phyloP scores from a whole-genome alignment of 257 asterid genomes.

The Forsythia viridissima region DNA sequence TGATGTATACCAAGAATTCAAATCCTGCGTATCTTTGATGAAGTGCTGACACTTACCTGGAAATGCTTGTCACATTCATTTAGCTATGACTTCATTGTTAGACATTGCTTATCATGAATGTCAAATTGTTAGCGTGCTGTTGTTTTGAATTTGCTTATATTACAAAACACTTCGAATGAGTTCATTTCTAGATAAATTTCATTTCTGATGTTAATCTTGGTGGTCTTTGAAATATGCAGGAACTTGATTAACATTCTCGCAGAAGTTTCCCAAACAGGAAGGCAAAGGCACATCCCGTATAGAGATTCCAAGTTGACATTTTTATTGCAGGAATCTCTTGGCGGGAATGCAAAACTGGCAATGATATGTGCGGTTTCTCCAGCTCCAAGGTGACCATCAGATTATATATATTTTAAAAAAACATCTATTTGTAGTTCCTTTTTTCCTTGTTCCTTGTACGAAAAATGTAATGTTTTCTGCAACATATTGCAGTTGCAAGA shows the following conservation, averaged over 20 bases:
- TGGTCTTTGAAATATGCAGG: constrained; percentile 48
- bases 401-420: no score
- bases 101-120: constrained; percentile 1
- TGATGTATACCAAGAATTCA: background rate
- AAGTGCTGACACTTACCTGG: background rate
- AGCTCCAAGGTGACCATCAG: constrained; percentile 59
- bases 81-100: background rate
- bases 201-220: constrained; percentile 24
- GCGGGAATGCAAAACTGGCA: constrained; percentile 96
- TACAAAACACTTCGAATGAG: background rate
- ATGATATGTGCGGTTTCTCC: constrained; percentile 99
- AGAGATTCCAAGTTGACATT: constrained; percentile 98
- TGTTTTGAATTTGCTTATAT: constrained; percentile 12
- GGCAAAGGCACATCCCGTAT: constrained; percentile 93
- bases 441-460: constrained; percentile 1
- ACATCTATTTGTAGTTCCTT: background rate
- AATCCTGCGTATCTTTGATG: background rate
- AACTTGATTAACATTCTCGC: constrained; percentile 94
- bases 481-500: constrained; percentile 72
- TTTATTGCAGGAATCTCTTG: constrained; percentile 94
- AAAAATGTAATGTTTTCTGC: background rate
- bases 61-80: background rate
- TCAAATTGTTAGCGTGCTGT: constrained; percentile 7
- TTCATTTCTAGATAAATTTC: constrained; percentile 3
- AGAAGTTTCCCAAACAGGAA: constrained; percentile 96